phyloP scores from a whole-genome alignment of 352 stramenopile genomes.

The Phytophthora cryptogea region DNA sequence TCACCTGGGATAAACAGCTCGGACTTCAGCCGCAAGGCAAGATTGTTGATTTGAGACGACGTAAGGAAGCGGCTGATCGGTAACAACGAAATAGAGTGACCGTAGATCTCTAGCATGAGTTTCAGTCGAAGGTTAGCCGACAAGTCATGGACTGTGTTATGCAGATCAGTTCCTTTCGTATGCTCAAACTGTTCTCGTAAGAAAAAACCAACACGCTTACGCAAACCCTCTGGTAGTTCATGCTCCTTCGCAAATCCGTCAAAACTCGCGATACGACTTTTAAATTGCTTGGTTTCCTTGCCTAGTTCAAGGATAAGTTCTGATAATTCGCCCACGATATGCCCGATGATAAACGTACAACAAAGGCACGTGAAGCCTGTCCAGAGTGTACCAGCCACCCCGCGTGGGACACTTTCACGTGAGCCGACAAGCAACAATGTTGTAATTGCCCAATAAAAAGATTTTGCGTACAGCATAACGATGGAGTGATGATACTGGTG shows the following conservation, averaged over 20 bases:
- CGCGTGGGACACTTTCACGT: slow-evolving; percentile 55
- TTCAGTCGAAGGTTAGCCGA: slow-evolving; percentile 73
- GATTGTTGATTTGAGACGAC: slow-evolving; percentile 63
- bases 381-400: slow-evolving; percentile 56
- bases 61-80: slow-evolving; percentile 68
- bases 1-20: slow-evolving; percentile 79
- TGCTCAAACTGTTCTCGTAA: slow-evolving; percentile 65
- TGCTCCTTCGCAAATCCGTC: slow-evolving; percentile 75
- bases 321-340: slow-evolving; percentile 75
- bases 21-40: slow-evolving; percentile 59
- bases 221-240: slow-evolving; percentile 45
- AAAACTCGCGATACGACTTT: slow-evolving; percentile 73
- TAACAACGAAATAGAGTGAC: slow-evolving; percentile 43
- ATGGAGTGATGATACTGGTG: slow-evolving; percentile 62
- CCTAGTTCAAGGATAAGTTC: slow-evolving; percentile 77
- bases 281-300: slow-evolving; percentile 76
- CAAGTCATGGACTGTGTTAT: slow-evolving; percentile 60
- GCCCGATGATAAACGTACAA: slow-evolving; percentile 76
- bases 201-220: slow-evolving; percentile 60
- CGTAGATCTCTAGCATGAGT: slow-evolving; percentile 79
- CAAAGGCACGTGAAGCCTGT: slow-evolving; percentile 57
- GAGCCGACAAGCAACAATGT: slow-evolving; percentile 67
- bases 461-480: slow-evolving; percentile 57
- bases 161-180: slow-evolving; percentile 49
- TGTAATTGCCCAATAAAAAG: slow-evolving; percentile 78